Base-by-base conservation (phyloP, 2,329 filamentous ascomycete genomes). In the Neopestalotiopsis clavispora region DNA sequence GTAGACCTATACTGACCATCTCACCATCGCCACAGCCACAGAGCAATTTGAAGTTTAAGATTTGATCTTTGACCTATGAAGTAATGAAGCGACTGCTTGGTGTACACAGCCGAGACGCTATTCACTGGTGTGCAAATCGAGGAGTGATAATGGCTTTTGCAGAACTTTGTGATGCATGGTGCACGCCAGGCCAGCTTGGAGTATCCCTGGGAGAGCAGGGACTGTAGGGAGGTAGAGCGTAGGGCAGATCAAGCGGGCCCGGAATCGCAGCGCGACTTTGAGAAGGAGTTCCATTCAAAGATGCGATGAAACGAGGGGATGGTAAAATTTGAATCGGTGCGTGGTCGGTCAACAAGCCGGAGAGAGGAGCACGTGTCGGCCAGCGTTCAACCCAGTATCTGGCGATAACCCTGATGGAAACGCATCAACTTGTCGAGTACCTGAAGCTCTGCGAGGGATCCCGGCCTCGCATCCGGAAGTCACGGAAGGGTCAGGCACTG, bases 381-480 rank as follows among this genome's bases (percentile, higher is more conserved):
- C 63, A 66, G 28, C 63, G 45, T 58, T 34, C 17, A 40, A 66
- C 60, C 32, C 34, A 14, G 60, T 5, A 63, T 20, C 60, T 20
- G 34, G 17, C 40, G 38, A 59, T 59, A 23, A 59, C 30, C 57
- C 57, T 34, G 23, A 30, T 59, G 57, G 57, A 52, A 52, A 52
- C 45, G 45, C 45, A 28, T 23, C 57, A 38, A 38, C 34, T 38
- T 38, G 34, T 38, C 34, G 13, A 59, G 57, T 59, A 59, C 30
- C 57, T 59, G 23, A 59, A 13, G 13, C 20, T 23, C 45, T 52
- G 57, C 30, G 57, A 30, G 57, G 57, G 23, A 65, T 52, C 40
- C 63, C 32, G 63, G 63, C 42, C 13, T 56, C 63, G n/a, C 63
- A 66, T 40, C 63, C 63, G 63, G 63, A 66, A 66, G 63, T 13